These are phyloP conservation scores for Corynespora cassiicola DNA, from an alignment of 2,329 filamentous ascomycete species.

Conservation along the genomic window DNA sequence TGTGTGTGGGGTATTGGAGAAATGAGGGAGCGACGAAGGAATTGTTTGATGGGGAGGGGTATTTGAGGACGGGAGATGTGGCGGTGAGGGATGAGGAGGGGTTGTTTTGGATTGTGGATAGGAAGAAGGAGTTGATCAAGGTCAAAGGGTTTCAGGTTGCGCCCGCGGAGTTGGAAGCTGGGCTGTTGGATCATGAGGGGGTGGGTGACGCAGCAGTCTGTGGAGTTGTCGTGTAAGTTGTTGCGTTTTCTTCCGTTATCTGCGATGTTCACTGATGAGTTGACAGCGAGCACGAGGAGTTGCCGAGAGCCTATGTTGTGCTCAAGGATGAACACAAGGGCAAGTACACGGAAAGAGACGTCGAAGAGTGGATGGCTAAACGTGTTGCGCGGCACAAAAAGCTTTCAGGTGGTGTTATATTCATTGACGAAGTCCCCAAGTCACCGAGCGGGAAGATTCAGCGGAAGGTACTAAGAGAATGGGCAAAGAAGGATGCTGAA, in stretches of 20 bases:
- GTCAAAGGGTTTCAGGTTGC: slow-evolving; percentile 67
- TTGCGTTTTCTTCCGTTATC: too few relatives aligned
- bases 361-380: slow-evolving; percentile 44
- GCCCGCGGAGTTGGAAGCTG: slow-evolving; percentile 63
- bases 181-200: slow-evolving; percentile 59
- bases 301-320: slow-evolving; percentile 41
- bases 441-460: slow-evolving; percentile 42
- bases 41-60: slow-evolving; percentile 43
- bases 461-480: slow-evolving; percentile 37
- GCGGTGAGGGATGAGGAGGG: slow-evolving; percentile 40
- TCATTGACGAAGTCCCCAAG: slow-evolving; percentile 43
- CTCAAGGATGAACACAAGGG: slow-evolving; percentile 34
- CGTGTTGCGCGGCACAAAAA: slow-evolving; percentile 51
- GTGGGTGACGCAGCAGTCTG: slow-evolving; percentile 70
- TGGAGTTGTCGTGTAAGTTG: too few relatives aligned
- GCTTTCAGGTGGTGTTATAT: slow-evolving; percentile 44
- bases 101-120: slow-evolving; percentile 38
- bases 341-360: slow-evolving; percentile 39
- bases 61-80: slow-evolving; percentile 41
- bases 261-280: too few relatives aligned
- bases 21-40: slow-evolving; percentile 46
- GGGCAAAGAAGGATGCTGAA: slow-evolving; percentile 33
- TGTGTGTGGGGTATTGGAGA: slow-evolving; percentile 48
- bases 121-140: slow-evolving; percentile 61
- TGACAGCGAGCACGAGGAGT: slow-evolving; percentile 27